Conservation (phyloP, 805 yeast genomes). For the Wickerhamomyces bisporus region DNA sequence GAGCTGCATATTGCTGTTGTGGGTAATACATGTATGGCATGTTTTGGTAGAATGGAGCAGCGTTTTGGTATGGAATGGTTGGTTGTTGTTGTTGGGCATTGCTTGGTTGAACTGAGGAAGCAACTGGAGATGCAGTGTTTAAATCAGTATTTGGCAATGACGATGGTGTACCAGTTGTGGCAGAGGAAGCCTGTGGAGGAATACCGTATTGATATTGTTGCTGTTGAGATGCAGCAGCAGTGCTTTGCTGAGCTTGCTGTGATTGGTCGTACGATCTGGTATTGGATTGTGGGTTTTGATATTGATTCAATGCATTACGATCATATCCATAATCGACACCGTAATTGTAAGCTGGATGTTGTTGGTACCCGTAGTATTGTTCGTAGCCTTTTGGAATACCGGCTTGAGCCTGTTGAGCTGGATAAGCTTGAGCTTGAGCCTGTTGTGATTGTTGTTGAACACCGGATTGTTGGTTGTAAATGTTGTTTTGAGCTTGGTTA, state of each 20-base stretch:
- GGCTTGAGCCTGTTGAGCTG: constrained; percentile 13
- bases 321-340: constrained; percentile 11
- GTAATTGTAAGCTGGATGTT: constrained; percentile 13
- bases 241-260: constrained; percentile 11
- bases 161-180: constrained; percentile 10
- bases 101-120: constrained; percentile 24
- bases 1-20: too few species aligned
- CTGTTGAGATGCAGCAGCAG: constrained; percentile 11
- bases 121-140: constrained; percentile 23
- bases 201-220: constrained; percentile 23
- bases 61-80: constrained; percentile 17
- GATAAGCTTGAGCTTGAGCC: constrained; percentile 11
- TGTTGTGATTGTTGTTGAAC: constrained; percentile 18
- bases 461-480: constrained; percentile 4
- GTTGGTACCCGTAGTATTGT: constrained; percentile 21
- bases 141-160: constrained; percentile 16
- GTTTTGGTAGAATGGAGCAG: constrained; percentile 13
- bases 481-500: constrained; percentile 3
- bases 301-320: constrained; percentile 5
- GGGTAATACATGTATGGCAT: constrained; percentile 25
- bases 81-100: constrained; percentile 23
- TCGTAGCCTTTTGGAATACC: constrained; percentile 31
- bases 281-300: constrained; percentile 2
- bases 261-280: constrained; percentile 11
- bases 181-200: constrained; percentile 21